Base-by-base conservation (phyloP, 1,284 basidiomycete species). In the Ceratobasidium sp. region DNA sequence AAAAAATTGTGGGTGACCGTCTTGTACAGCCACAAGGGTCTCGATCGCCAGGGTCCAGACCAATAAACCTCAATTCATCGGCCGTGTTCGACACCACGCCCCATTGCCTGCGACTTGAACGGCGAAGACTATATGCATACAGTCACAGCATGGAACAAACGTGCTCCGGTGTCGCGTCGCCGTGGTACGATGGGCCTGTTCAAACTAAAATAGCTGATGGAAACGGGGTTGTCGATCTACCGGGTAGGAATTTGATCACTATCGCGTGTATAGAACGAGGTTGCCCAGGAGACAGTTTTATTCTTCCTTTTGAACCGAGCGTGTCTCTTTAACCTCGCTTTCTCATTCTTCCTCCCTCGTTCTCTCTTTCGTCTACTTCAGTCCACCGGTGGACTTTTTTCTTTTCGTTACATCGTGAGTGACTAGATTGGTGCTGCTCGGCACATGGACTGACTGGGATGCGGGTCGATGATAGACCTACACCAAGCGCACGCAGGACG, bases 331-430 rank as follows among this genome's bases (percentile, higher is more conserved):
- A 35, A 35, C 73, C 47, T 62, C n/a, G 2, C 41, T 2, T 28
- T 43, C n/a, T 18, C 11, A 46, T 18, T 38, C 49, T 35, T 26
- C 55, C 26, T 4, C 52, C 38, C 54, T 21, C 61, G 73, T 77
- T 70, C 73, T 72, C 77, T 75, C 74, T 59, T 74, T 64, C 50
- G 23, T 71, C 73, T 74, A 77, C 47, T 47, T 52, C 44, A 80
- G 81, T 80, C 79, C 81, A 81, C 82, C 78, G 81, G 79, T 79
- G 80, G 80, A 79, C 81, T 79, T 80, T 78, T 79, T 76, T 77
- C 64, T 66, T 76, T 16, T n/a, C 35, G 18, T 7, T 21, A 7
- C 18, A 21, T 38, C 21, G 16, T 9, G 30, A n/a, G n/a, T n/a
- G n/a, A n/a, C n/a, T n/a, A 26, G 16, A 14, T 26, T 16, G 54